A percentile compares a stretch with the other conserved stretches of the same genome.
Conservation (phyloP, 768 basidiomycete species). For the Auriscalpium vulgare region DNA sequence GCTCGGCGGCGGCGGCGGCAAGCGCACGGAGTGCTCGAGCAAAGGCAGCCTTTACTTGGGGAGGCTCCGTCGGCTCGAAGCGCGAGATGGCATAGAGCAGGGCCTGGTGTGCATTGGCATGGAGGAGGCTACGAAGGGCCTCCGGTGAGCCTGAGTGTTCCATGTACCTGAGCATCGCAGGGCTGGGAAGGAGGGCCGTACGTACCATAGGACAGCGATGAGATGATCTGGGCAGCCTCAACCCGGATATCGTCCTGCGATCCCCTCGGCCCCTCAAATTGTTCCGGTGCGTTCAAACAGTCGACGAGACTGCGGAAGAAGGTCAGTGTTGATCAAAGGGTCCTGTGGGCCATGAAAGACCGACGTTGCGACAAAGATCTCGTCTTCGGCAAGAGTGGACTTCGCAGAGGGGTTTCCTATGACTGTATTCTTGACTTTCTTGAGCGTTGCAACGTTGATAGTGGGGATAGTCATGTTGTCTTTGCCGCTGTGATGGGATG, state of each 20-base stretch:
- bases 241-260: slow-evolving; percentile 48
- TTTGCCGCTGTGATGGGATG: neutral
- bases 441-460: slow-evolving; percentile 36
- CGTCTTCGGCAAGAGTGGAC: slow-evolving; percentile 45
- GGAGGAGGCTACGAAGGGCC: slow-evolving; percentile 49
- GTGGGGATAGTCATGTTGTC: slow-evolving; percentile 21
- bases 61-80: slow-evolving; percentile 31
- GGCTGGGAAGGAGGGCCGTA: neutral
- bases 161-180: neutral
- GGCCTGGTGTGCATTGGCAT: slow-evolving; percentile 47
- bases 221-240: slow-evolving; percentile 69
- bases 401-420: slow-evolving; percentile 79
- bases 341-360: slow-evolving; percentile 14
- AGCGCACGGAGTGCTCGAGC: slow-evolving; percentile 57
- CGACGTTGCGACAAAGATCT: slow-evolving; percentile 47
- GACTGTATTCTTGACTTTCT: slow-evolving; percentile 64
- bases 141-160: slow-evolving; percentile 49
- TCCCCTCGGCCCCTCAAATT: slow-evolving; percentile 23
- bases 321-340: neutral
- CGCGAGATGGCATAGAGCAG: slow-evolving; percentile 55
- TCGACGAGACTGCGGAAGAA: slow-evolving; percentile 46
- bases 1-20: slow-evolving; percentile 52
- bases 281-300: slow-evolving; percentile 40
- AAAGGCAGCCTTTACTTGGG: slow-evolving; percentile 45
- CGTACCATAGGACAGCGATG: slow-evolving; percentile 64